Conservation (phyloP, 148 eudicot species). For the Salicornia ramosissima region DNA sequence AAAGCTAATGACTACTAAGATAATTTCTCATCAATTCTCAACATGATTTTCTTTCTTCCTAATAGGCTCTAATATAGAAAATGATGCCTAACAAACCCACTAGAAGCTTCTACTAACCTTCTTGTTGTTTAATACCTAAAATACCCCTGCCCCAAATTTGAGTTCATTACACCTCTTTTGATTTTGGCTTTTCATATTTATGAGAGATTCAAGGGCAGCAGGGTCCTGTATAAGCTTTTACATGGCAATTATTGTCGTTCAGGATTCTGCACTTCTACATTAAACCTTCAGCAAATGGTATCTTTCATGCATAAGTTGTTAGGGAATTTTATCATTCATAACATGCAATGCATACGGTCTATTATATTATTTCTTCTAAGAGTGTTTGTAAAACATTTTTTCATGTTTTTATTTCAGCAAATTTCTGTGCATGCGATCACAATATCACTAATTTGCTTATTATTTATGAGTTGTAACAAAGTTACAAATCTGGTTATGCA, state of each 20-base stretch:
- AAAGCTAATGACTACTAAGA: too few relatives aligned
- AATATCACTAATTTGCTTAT: not conserved
- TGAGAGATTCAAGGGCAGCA: not conserved
- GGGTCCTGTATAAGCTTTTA: not conserved
- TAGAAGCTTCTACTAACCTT: too few relatives aligned
- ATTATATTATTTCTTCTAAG: not conserved
- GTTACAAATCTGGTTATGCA: slow-evolving; percentile 31
- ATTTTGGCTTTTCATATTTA: not conserved
- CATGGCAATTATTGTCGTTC: not conserved
- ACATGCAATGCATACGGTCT: too few relatives aligned
- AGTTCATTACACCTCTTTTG: not conserved
- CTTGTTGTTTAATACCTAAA: too few relatives aligned
- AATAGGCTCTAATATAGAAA: too few relatives aligned
- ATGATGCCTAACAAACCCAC: too few relatives aligned
- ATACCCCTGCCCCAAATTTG: too few relatives aligned
- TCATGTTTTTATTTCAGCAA: slow-evolving; percentile 12
- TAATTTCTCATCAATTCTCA: too few relatives aligned
- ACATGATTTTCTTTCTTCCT: too few relatives aligned
- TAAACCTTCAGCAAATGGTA: not conserved
- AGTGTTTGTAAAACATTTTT: not conserved
- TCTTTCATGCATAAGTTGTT: not conserved
- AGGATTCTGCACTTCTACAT: not conserved
- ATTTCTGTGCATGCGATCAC: slow-evolving; percentile 1
- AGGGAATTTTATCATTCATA: not conserved
- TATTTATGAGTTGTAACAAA: slow-evolving; percentile 13